Evolutionary conservation across 2,329 filamentous ascomycete species (phyloP), one percentile per base, ranked within the genome.

Genomic region (Dothideomycetes sp.): DNA sequence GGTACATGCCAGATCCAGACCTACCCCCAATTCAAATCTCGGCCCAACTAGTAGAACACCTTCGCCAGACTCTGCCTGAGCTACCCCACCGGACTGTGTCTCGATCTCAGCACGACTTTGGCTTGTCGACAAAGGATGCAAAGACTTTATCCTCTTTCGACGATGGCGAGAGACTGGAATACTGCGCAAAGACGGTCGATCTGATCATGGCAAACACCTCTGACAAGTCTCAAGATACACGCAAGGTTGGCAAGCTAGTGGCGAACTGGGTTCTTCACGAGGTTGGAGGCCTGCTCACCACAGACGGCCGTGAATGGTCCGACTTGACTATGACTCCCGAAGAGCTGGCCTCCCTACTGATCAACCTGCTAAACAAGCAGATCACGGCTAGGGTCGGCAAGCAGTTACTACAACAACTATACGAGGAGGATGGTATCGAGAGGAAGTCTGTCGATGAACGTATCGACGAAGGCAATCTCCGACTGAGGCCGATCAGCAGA

Each of bases 1-100:
- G 91, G 29, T 98, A 98, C 58, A 96, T 98, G 89, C 89, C 91
- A 0, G 91, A 98, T 58, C 85, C 91, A 4, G 91, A 98, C 57
- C 70, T 98, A 11, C 73, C 76, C 0, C 86, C 91, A 1, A 69
- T 98, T 2, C 58, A 87, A 2, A 82, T 98, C 45, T 79, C 78
- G 6, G 56, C 65, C 45, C 78, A 84, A 43, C 68, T 96, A 1
- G 66, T 95, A 4, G 55, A 69, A 4, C 69, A 80, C 47, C 67
- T 96, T 11, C 64, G 62, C 15, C 51, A 61, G 1, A 81, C 71
- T 0, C 64, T 94, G 45, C 84, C 85, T 4, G 68, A 75, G 16
- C 66, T 83, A 8, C 86, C 88, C 0, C 87, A 94, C 49, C 44
- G 48, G n/a, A 56, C 53, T 4, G 11, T 42, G 2, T 19, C 28